Base-by-base conservation (phyloP, 2,329 filamentous ascomycete genomes). In the Dissoconium aciculare region DNA sequence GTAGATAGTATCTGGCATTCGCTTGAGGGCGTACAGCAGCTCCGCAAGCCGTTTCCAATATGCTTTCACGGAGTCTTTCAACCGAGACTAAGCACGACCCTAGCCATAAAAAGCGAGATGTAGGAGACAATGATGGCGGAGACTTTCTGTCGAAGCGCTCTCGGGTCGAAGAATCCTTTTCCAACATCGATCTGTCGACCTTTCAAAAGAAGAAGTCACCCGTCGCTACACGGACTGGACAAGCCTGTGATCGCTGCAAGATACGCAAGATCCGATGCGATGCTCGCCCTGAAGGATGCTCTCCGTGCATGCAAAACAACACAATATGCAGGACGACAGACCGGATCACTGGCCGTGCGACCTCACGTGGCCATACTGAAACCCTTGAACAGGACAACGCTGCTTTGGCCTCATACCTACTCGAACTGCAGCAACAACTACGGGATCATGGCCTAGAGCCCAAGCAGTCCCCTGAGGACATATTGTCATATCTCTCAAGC, bases 251-350 rank as follows among this genome's bases (percentile, higher is more conserved):
- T 57, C 68, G 83, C 33, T 91, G 83, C 66, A 89, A 87, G 68
- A 78, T 83, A 35, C 73, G 83, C 44, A 92, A 92, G 58, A 91
- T 91, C 46, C 73, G 80, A 50, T 91, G 83, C 63, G 83, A 91
- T 60, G 77, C 74, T 32, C 64, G 78, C 24, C 72, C 78, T 17
- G 76, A 80, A 42, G 83, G 81, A 39, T 92, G 83, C 58, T 81
- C 79, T 38, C 78, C 81, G 46, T 92, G 83, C 59, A 61, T 71
- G 44, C 74, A 78, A 54, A 78, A 80, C 51, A 74, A 72, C 40
- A 71, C 78, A 45, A 71, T 80, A 49, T 92, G 83, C 58, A 76
- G 71, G 57, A 84, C 84, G 32, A 92, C 83, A 35, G 83, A 92
- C 54, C 74, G 83, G 45, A 82, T 89, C 49, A 85, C 80, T 3